Conservation (phyloP, 345 rosid genomes). For the Pistacia vera region DNA sequence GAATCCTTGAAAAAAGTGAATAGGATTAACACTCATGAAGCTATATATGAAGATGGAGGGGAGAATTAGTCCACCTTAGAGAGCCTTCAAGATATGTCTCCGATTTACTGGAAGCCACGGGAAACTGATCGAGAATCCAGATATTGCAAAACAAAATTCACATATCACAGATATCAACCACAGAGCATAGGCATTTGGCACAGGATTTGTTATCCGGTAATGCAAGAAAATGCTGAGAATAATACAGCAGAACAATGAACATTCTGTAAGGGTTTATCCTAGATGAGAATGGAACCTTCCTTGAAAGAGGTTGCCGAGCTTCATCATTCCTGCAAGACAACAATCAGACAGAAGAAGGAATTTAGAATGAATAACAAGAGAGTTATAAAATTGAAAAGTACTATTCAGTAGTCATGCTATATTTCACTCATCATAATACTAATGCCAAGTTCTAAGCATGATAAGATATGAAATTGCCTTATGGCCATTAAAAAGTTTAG, state of each 20-base stretch:
- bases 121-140: constrained; percentile 99
- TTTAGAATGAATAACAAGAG: background rate
- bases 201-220: constrained; percentile 89
- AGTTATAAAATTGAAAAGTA: background rate
- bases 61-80: constrained; percentile 50
- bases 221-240: constrained; percentile 86
- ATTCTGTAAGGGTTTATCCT: constrained; percentile 93
- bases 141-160: constrained; percentile 96
- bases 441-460: constrained; percentile 1
- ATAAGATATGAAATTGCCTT: background rate
- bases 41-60: background rate
- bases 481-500: background rate
- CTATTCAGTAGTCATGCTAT: background rate
- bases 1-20: constrained; percentile 3
- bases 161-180: constrained; percentile 95
- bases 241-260: constrained; percentile 81
- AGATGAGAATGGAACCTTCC: constrained; percentile 91
- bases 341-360: constrained; percentile 6
- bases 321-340: constrained; percentile 75
- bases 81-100: constrained; percentile 99
- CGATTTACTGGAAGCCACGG: constrained; percentile 93
- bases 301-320: constrained; percentile 92
- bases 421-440: background rate
- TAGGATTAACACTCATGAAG: background rate
- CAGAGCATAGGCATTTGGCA: constrained; percentile 74